Conservation (phyloP, 495 filamentous ascomycete species). For the Trichoderma reesei region DNA sequence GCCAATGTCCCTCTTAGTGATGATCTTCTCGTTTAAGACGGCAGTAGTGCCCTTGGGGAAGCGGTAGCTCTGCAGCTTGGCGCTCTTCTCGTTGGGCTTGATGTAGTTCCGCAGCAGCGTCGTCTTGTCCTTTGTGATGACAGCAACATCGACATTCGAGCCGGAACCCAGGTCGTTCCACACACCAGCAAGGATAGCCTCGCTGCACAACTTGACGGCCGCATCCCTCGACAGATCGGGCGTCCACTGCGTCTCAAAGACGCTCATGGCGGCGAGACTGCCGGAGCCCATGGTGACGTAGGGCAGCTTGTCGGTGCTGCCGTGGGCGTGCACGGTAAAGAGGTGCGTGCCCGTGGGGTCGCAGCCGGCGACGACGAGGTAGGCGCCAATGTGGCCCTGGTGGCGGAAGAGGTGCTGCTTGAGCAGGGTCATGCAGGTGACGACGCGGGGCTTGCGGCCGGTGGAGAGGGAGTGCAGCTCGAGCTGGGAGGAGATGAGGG, state of each 20-base stretch:
- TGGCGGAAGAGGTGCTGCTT: slow-evolving; percentile 99
- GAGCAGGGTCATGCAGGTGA: slow-evolving; percentile 98
- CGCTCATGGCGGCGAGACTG: slow-evolving; percentile 90
- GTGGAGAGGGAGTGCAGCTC: slow-evolving; percentile 94
- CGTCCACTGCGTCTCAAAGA: slow-evolving; percentile 97
- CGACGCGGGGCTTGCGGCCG: slow-evolving; percentile 90
- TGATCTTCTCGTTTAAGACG: slow-evolving; percentile 85
- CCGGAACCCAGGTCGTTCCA: slow-evolving; percentile 98
- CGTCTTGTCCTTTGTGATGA: slow-evolving; percentile 91
- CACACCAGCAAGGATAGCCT: slow-evolving; percentile 95
- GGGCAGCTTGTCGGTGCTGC: slow-evolving; percentile 95
- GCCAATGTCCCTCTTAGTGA: slow-evolving; percentile 83
- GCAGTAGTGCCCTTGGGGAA: slow-evolving; percentile 88
- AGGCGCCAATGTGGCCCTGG: slow-evolving; percentile 96
- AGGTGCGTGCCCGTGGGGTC: slow-evolving; percentile 94
- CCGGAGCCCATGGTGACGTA: slow-evolving; percentile 99
- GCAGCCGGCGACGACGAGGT: slow-evolving; percentile 94
- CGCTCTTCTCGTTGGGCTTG: slow-evolving; percentile 80
- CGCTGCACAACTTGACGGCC: slow-evolving; percentile 68
- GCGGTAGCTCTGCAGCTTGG: slow-evolving; percentile 87
- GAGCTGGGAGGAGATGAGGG: slow-evolving; percentile 95
- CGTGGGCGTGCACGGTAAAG: slow-evolving; percentile 98
- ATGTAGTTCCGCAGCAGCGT: slow-evolving; percentile 83
- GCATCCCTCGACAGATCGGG: slow-evolving; percentile 64
- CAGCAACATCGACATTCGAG: slow-evolving; percentile 92